Evolutionary conservation across 2,329 filamentous ascomycete genomes (phyloP).

Genomic region (Penicillium sp.): DNA sequence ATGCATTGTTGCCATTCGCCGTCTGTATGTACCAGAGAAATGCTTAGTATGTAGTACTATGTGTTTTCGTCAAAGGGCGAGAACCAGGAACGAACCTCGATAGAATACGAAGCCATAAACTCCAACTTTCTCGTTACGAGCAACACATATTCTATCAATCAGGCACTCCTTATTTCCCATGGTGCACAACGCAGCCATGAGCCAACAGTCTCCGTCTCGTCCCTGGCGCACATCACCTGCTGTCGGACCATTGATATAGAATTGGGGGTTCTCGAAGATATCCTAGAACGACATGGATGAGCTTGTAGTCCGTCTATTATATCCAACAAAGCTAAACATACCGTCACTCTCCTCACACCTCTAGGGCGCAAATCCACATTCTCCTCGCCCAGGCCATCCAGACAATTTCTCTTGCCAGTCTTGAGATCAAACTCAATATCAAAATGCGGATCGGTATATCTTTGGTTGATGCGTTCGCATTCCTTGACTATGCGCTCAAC

Average conservation of each 20-base stretch:
- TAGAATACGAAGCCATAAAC: constrained; percentile 85
- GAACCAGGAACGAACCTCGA: constrained; percentile 46
- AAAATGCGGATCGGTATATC: constrained; percentile 83
- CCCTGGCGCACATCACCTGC: constrained; percentile 78
- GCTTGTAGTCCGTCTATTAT: not conserved
- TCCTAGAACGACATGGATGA: constrained; percentile 47
- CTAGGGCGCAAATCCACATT: constrained; percentile 55
- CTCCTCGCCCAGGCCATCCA: constrained; percentile 43
- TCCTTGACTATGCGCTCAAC: constrained; percentile 57
- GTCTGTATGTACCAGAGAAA: constrained; percentile 43
- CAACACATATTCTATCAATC: constrained; percentile 71
- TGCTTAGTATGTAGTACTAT: not conserved
- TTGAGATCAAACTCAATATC: constrained; percentile 77
- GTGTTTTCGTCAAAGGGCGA: not conserved
- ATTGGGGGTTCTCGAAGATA: constrained; percentile 71
- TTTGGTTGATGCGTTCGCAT: constrained; percentile 74
- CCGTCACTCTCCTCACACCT: constrained; percentile 67
- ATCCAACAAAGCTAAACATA: constrained; percentile 24
- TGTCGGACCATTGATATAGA: constrained; percentile 72
- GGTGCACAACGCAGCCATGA: constrained; percentile 74
- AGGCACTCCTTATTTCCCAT: constrained; percentile 68
- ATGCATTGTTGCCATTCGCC: constrained; percentile 91
- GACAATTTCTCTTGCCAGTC: constrained; percentile 49
- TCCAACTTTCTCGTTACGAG: constrained; percentile 66
- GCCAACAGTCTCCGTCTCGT: constrained; percentile 77